Conservation (phyloP, 2,329 filamentous ascomycete genomes). For the Aspergillus hortae region DNA sequence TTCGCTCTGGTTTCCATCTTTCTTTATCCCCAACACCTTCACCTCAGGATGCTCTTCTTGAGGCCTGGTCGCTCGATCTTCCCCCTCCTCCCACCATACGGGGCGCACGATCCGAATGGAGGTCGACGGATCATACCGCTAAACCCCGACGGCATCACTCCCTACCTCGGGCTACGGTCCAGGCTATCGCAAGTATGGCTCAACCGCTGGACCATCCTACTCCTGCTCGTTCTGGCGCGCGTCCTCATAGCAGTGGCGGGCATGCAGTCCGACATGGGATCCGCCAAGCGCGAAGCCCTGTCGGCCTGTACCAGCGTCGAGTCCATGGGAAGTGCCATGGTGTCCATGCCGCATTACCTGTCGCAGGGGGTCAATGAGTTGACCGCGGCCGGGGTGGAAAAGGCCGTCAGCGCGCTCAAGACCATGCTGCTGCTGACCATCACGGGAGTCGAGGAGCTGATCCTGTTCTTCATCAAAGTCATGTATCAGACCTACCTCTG, state of each 20-base stretch:
- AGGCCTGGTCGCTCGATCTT: conserved; percentile 31
- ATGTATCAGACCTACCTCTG: conserved; percentile 88
- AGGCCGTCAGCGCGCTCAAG: conserved; percentile 75
- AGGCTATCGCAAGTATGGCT: conserved; percentile 95
- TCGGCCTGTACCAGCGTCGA: conserved; percentile 90
- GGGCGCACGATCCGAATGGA: conserved; percentile 46
- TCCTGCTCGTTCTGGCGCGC: conserved; percentile 79
- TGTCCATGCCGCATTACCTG: conserved; percentile 96
- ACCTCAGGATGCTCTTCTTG: conserved; percentile 29
- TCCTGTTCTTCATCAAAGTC: conserved; percentile 90
- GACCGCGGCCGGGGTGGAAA: conserved; percentile 74
- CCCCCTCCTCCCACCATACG: conserved; percentile 40
- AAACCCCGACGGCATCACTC: conserved; percentile 70
- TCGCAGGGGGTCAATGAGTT: conserved; percentile 83
- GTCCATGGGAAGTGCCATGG: conserved; percentile 89
- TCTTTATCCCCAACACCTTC: background rate
- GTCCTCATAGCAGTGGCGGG: conserved; percentile 71
- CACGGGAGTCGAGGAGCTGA: conserved; percentile 78
- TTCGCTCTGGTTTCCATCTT: background rate
- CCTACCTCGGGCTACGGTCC: conserved; percentile 85
- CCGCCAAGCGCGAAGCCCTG: conserved; percentile 76
- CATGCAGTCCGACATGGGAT: conserved; percentile 69
- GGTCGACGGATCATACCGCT: conserved; percentile 52
- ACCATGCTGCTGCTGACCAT: conserved; percentile 73
- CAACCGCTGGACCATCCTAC: conserved; percentile 91